These are phyloP conservation scores for Daldinia concentrica DNA, from an alignment of 495 filamentous ascomycete genomes.

Conservation along the genomic window DNA sequence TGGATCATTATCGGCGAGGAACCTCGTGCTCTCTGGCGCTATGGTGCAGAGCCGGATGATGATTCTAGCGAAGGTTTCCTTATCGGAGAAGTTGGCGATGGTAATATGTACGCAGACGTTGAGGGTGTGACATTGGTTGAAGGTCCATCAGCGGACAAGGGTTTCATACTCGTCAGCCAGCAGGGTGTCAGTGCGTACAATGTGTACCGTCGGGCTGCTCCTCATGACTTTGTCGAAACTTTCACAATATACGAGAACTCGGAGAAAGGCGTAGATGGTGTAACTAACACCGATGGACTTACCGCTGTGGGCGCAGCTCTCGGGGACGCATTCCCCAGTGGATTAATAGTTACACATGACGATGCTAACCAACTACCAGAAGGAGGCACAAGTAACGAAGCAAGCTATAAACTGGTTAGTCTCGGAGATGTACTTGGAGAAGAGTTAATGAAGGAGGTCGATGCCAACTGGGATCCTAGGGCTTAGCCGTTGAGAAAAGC, in stretches of 20 bases:
- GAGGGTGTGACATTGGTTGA: constrained; percentile 51
- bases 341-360: constrained; percentile 50
- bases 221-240: constrained; percentile 47
- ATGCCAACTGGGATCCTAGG: constrained; percentile 43
- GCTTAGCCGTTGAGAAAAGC: constrained; percentile 9
- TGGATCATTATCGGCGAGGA: constrained; percentile 52
- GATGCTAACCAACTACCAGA: constrained; percentile 49
- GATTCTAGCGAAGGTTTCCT: constrained; percentile 36
- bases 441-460: constrained; percentile 34
- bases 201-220: constrained; percentile 46
- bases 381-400: constrained; percentile 42
- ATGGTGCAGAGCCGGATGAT: constrained; percentile 48
- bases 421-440: constrained; percentile 43
- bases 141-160: constrained; percentile 44
- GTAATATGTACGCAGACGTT: constrained; percentile 47
- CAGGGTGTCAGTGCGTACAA: constrained; percentile 52
- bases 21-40: constrained; percentile 49
- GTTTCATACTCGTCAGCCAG: constrained; percentile 50
- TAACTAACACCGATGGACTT: constrained; percentile 52
- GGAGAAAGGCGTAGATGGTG: constrained; percentile 44
- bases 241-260: constrained; percentile 42
- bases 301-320: constrained; percentile 45
- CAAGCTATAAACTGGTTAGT: constrained; percentile 48
- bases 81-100: constrained; percentile 45
- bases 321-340: constrained; percentile 41